Evolutionary conservation across 2,329 filamentous ascomycete genomes (phyloP).

Genomic region (Colletotrichum orchidophilum): DNA sequence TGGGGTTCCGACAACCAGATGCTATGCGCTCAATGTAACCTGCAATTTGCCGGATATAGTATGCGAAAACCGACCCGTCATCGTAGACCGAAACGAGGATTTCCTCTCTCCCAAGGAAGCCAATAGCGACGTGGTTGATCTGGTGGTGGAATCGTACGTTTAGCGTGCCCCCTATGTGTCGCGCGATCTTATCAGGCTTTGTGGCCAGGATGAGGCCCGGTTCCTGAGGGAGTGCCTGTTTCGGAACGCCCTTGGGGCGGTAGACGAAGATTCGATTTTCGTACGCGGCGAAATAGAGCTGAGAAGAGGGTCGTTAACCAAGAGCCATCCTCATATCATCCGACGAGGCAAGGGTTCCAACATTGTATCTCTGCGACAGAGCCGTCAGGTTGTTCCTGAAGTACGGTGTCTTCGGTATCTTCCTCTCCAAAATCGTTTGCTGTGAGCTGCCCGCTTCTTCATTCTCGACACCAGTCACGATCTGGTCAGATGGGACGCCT

Average conservation of each 20-base stretch:
- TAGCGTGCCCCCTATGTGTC: slow-evolving; percentile 60
- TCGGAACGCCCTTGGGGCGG: slow-evolving; percentile 54
- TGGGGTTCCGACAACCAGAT: slow-evolving; percentile 15
- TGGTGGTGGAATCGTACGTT: slow-evolving; percentile 63
- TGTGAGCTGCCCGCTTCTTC: background rate
- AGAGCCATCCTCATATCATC: background rate
- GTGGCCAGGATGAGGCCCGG: slow-evolving; percentile 63
- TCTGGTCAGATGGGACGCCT: slow-evolving; percentile 27
- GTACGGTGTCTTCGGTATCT: slow-evolving; percentile 41
- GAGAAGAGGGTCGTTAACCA: slow-evolving; percentile 6
- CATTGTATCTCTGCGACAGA: slow-evolving; percentile 66
- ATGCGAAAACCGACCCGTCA: slow-evolving; percentile 79
- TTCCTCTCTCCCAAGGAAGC: slow-evolving; percentile 75
- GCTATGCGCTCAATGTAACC: slow-evolving; percentile 49
- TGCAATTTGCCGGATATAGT: slow-evolving; percentile 67
- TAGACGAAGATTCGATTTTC: slow-evolving; percentile 66
- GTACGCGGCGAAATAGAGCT: slow-evolving; percentile 71
- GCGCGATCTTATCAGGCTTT: slow-evolving; percentile 50
- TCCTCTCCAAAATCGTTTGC: slow-evolving; percentile 21
- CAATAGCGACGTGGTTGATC: slow-evolving; percentile 75
- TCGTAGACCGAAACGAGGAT: slow-evolving; percentile 75
- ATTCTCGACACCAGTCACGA: slow-evolving; percentile 2
- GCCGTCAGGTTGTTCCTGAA: slow-evolving; percentile 66
- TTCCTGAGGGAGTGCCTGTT: slow-evolving; percentile 56
- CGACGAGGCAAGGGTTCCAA: slow-evolving; percentile 39